Conservation (phyloP, 331 rosid genomes). For the Acacia pycnantha region DNA sequence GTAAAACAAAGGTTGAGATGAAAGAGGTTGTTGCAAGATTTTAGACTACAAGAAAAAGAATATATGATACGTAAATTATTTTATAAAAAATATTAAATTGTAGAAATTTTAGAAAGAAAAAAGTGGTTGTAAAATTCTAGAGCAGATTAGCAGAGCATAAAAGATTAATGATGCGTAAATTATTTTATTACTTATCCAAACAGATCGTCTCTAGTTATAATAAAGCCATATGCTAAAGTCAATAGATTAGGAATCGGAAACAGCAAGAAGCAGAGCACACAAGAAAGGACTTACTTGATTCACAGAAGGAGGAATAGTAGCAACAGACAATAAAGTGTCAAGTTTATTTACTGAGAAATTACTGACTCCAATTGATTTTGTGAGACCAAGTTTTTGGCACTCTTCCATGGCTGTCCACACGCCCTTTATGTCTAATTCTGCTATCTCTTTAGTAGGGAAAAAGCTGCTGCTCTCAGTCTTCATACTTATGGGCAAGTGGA, state of each 20-base stretch:
- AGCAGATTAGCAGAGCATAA: neutral
- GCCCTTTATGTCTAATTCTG: neutral
- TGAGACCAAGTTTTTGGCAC: neutral
- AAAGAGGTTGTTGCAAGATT: neutral
- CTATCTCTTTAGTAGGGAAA: neutral
- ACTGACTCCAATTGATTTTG: neutral
- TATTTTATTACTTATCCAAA: no score
- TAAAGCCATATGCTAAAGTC: neutral
- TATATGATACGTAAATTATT: neutral
- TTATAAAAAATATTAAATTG: no score
- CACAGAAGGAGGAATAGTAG: slow-evolving; percentile 49
- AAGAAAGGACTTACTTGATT: slow-evolving; percentile 29
- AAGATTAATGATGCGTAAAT: neutral
- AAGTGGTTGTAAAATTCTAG: neutral
- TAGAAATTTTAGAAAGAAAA: no score
- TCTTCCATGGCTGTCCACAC: neutral
- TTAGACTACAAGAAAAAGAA: no score
- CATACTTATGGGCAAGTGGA: neutral
- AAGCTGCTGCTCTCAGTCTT: neutral
- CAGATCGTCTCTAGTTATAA: neutral
- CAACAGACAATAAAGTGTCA: slow-evolving; percentile 39
- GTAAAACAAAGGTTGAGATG: no score
- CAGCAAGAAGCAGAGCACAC: neutral
- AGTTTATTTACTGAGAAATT: slow-evolving; percentile 20
- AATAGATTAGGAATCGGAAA: neutral